Conservation (phyloP, 2,329 filamentous ascomycete genomes). For the Fusarium graminum region DNA sequence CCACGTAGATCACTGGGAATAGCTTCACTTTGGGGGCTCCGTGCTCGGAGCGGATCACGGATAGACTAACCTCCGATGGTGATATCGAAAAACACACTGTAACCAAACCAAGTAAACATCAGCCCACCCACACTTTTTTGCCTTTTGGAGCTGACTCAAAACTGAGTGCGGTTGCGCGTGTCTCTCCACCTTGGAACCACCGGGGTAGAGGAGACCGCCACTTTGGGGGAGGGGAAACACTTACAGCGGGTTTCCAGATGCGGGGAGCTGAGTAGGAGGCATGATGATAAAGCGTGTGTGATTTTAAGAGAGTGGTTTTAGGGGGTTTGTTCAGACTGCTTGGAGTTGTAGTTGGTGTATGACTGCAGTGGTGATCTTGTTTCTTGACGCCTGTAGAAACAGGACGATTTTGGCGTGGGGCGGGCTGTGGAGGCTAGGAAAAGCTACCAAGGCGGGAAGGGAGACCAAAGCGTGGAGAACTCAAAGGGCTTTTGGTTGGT, state of each 20-base stretch:
- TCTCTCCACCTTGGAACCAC: constrained; percentile 38
- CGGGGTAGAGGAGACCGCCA: constrained; percentile 31
- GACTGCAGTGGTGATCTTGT: constrained; percentile 14
- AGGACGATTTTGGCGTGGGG: constrained; percentile 34
- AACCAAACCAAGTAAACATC: constrained; percentile 35
- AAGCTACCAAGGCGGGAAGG: constrained; percentile 26
- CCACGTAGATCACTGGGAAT: constrained; percentile 28
- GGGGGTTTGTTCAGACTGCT: constrained; percentile 17
- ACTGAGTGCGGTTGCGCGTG: constrained; percentile 17
- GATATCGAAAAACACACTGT: constrained; percentile 79
- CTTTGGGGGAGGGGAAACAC: constrained; percentile 41
- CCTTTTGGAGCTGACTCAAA: constrained; percentile 36
- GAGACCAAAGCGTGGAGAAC: constrained; percentile 26
- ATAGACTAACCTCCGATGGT: constrained; percentile 75
- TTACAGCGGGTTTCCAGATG: constrained; percentile 63
- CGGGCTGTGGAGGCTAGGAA: constrained; percentile 17
- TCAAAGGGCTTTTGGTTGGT: constrained; percentile 23
- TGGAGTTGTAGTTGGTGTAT: constrained; percentile 18
- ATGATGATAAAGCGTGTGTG: constrained; percentile 46
- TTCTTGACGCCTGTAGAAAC: constrained; percentile 17
- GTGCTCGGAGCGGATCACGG: constrained; percentile 24
- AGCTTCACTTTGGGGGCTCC: constrained; percentile 35
- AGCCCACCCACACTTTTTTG: constrained; percentile 40
- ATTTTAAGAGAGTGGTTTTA: neutral
- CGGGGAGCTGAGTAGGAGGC: constrained; percentile 61